Evolutionary conservation across 345 rosid genomes (phyloP), one percentile per base, ranked within the genome.

Genomic region (Acer negundo): DNA sequence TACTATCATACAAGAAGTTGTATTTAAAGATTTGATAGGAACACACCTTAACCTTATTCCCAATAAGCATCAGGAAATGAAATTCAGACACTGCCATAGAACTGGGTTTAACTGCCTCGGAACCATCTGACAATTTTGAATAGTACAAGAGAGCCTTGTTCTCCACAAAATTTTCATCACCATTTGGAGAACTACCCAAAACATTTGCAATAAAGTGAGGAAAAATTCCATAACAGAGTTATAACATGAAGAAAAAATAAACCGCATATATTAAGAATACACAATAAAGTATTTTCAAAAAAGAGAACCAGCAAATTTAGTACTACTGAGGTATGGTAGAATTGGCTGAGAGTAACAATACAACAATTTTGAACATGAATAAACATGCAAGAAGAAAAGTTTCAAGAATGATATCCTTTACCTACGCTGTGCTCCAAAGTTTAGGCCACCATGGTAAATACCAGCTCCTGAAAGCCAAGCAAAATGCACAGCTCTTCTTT

Each of bases 391-490:
- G 79, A 79, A 82, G 51, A 68, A 66, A 42, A 42, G 9, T 42
- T 42, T 17, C 4, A 85, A 42, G 67, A 66, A 78, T 56, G 78
- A 11, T 12, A 65, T 72, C 17, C 38, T 73, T 70, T 83, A 95
- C 99, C 99, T 94, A 82, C 80, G 94, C 75, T 95, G 98, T 67
- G 97, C 90, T 84, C 99, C 98, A 87, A 96, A 96, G 85, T 94
- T 96, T 38, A 96, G 84, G 81, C 97, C 93, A 17, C 99, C 99
- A 72, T 94, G 94, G 81, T 94, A 96, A 67, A 96, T 92, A 65
- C 99, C 99, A 55, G 97, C 97, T 78, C 99, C 97, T 72, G 99
- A 94, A 84, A 96, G 97, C 99, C 99, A 96, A 20, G 99, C 97
- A 82, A 96, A 96, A 89, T 96, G 97, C 73, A 91, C 88, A 12